Percentiles rank a stretch among this genome's conserved stretches.
phyloP scores from a whole-genome alignment of 441 rosid genomes.

The Iberis amara region DNA sequence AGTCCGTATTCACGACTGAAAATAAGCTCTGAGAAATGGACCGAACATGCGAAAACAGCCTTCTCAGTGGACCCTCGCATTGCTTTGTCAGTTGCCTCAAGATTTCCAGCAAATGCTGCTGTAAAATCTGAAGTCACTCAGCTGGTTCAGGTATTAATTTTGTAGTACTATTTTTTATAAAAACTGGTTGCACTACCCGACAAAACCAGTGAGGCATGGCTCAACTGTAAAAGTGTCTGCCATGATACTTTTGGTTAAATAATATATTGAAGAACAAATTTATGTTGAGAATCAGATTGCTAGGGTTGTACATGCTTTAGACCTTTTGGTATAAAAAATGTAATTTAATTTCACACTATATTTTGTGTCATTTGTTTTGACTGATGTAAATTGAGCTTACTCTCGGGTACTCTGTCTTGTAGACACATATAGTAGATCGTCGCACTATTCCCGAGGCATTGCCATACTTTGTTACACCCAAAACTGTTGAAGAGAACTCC shows the following conservation, averaged over 20 bases:
- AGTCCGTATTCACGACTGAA: conserved; percentile 49
- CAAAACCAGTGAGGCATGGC: conserved; percentile 16
- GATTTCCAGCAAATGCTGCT: conserved; percentile 70
- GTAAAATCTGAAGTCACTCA: conserved; percentile 79
- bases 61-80: conserved; percentile 88
- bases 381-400: conserved; percentile 12
- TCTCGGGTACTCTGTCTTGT: conserved; percentile 32
- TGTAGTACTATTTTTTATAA: neutral
- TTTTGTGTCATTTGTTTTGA: neutral
- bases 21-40: conserved; percentile 81
- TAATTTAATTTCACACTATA: conserved; percentile 1
- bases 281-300: conserved; percentile 17
- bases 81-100: conserved; percentile 73
- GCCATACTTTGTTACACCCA: conserved; percentile 90
- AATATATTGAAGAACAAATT: neutral
- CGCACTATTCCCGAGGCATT: conserved; percentile 85
- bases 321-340: conserved; percentile 8
- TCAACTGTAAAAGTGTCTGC: neutral
- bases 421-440: conserved; percentile 67
- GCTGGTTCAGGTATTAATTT: conserved; percentile 72
- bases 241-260: conserved; percentile 11
- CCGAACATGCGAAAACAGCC: conserved; percentile 78
- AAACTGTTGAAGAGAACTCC: conserved; percentile 86
- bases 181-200: conserved; percentile 9
- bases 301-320: conserved; percentile 19